A percentile compares a stretch with the other conserved stretches of the same genome.
These are phyloP conservation scores for Neurospora pannonica DNA, from an alignment of 495 filamentous ascomycete species.

Conservation along the genomic window DNA sequence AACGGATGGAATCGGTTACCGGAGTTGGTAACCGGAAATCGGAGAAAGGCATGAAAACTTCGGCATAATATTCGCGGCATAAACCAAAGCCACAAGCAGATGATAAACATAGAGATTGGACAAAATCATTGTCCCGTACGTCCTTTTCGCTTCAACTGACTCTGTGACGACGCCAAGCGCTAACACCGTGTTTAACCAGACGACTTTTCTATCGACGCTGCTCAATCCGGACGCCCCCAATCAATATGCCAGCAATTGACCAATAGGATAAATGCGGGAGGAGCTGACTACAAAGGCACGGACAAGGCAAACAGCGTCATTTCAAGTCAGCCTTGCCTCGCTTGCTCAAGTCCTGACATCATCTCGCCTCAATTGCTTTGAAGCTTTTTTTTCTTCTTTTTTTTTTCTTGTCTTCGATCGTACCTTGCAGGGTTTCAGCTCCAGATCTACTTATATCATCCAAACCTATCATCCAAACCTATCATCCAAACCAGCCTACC, in stretches of 20 bases:
- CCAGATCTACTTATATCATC: neutral
- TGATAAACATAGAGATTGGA: neutral
- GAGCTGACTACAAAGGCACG: neutral
- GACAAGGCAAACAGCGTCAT: neutral
- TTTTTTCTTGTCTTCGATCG: neutral
- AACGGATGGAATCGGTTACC: too few relatives aligned
- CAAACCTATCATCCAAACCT: neutral
- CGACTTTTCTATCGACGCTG: neutral
- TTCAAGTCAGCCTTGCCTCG: neutral
- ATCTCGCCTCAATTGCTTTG: conserved; percentile 3
- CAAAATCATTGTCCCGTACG: neutral
- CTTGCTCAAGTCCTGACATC: neutral
- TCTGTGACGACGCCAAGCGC: neutral
- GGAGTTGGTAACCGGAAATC: neutral
- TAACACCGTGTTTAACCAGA: neutral
- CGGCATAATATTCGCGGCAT: neutral
- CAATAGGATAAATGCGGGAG: neutral
- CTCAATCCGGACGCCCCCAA: neutral
- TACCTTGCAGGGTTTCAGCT: neutral
- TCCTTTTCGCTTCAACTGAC: neutral
- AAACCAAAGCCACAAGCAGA: neutral
- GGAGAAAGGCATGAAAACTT: neutral
- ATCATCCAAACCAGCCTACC: neutral
- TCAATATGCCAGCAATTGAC: neutral
- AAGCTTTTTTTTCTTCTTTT: neutral